A percentile compares a stretch with the other conserved stretches of the same genome.
Conservation (phyloP, 2,329 filamentous ascomycete species). For the Penicillium sp. region DNA sequence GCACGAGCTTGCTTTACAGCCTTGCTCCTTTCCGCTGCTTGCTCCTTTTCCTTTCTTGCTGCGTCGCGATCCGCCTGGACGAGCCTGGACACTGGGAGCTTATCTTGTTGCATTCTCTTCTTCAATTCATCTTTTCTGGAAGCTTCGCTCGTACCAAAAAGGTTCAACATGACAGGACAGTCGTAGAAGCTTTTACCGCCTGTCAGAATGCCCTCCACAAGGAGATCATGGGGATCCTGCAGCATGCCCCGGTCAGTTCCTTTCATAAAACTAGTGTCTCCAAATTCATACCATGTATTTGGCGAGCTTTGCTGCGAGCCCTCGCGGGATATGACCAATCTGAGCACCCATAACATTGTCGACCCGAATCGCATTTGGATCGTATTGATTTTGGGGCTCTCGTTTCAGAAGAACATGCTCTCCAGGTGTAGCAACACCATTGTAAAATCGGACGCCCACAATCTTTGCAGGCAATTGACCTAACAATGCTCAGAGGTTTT, state of each 20-base stretch:
- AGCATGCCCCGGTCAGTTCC: conserved; percentile 1
- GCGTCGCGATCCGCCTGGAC: conserved; percentile 56
- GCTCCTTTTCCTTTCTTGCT: conserved; percentile 46
- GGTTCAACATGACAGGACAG: conserved; percentile 66
- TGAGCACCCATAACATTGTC: conserved; percentile 72
- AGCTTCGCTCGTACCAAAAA: conserved; percentile 67
- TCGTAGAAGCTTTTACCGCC: conserved; percentile 67
- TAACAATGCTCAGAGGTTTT: neutral
- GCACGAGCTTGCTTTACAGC: conserved; percentile 33
- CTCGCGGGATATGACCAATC: conserved; percentile 73
- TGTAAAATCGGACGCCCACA: conserved; percentile 63
- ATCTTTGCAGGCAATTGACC: conserved; percentile 44
- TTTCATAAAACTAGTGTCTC: neutral
- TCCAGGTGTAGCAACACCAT: conserved; percentile 59
- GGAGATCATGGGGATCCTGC: conserved; percentile 57
- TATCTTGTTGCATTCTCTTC: conserved; percentile 61
- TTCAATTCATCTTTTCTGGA: conserved; percentile 56
- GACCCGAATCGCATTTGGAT: conserved; percentile 73
- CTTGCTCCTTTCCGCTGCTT: conserved; percentile 48
- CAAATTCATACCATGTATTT: conserved; percentile 60
- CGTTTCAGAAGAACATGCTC: conserved; percentile 63
- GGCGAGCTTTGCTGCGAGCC: conserved; percentile 67
- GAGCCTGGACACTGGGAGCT: conserved; percentile 55
- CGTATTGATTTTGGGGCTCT: conserved; percentile 68
- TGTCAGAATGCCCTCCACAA: conserved; percentile 67